These are phyloP conservation scores for Paraphoma chrysanthemicola DNA, from an alignment of 2,329 filamentous ascomycete species.

Conservation along the genomic window DNA sequence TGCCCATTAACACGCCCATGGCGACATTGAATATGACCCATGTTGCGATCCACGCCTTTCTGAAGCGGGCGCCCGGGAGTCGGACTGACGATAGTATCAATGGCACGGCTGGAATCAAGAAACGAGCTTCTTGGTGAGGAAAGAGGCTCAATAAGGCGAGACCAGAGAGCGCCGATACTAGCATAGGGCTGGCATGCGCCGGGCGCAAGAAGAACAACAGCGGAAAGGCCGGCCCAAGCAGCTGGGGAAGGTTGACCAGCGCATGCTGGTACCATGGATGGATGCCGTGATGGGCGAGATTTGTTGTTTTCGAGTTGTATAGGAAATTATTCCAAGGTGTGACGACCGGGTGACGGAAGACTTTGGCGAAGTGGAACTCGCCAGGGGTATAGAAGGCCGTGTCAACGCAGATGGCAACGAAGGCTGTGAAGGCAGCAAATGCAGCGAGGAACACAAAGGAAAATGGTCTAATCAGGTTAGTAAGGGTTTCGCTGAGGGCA, in stretches of 20 bases:
- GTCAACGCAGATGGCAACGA: constrained; percentile 80
- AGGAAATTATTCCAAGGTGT: constrained; percentile 61
- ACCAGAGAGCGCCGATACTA: constrained; percentile 78
- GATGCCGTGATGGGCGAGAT: constrained; percentile 61
- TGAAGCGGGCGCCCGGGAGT: constrained; percentile 65
- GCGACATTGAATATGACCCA: constrained; percentile 76
- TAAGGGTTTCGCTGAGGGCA: too few species aligned
- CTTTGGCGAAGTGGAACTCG: constrained; percentile 68
- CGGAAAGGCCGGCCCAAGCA: constrained; percentile 60
- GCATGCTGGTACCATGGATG: constrained; percentile 62
- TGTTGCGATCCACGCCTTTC: constrained; percentile 57
- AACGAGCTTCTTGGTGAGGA: constrained; percentile 81
- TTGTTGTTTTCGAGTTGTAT: constrained; percentile 58
- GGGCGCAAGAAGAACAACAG: constrained; percentile 60
- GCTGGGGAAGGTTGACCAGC: constrained; percentile 59
- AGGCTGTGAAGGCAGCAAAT: constrained; percentile 71
- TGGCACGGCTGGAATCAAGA: constrained; percentile 76
- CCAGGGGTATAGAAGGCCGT: constrained; percentile 78
- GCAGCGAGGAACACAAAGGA: constrained; percentile 68
- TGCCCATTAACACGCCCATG: constrained; percentile 77
- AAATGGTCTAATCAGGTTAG: constrained; percentile 53
- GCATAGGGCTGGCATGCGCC: constrained; percentile 58
- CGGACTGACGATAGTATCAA: constrained; percentile 77
- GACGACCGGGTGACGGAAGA: constrained; percentile 62
- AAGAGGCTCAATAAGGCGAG: constrained; percentile 74